phyloP scores from a whole-genome alignment of 202 grass and related monocot genomes.

The Digitaria exilis region DNA sequence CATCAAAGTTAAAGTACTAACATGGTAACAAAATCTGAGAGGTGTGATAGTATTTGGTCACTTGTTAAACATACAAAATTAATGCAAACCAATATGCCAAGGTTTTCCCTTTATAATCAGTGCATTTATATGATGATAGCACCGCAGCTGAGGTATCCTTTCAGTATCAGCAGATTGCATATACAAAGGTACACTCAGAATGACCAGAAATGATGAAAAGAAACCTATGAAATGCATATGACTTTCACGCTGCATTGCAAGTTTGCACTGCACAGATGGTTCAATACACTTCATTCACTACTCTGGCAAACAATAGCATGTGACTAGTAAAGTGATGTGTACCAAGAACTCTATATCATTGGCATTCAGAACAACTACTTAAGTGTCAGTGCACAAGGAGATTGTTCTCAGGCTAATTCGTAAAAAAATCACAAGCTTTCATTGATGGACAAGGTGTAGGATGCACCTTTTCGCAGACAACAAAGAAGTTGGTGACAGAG shows the following conservation, averaged over 20 bases:
- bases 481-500: slow-evolving; percentile 66
- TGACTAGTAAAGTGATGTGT: neutral
- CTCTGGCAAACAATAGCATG: neutral
- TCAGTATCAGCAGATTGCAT: neutral
- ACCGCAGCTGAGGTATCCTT: neutral
- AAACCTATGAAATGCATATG: neutral
- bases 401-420: neutral
- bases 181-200: neutral
- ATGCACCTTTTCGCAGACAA: slow-evolving; percentile 58
- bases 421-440: neutral
- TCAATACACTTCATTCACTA: neutral
- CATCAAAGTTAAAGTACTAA: neutral
- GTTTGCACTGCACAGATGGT: neutral
- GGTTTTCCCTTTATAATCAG: neutral
- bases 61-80: neutral
- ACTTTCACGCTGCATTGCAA: slow-evolving; percentile 1
- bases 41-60: neutral
- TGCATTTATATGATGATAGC: neutral
- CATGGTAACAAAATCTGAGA: neutral
- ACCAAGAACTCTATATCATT: neutral
- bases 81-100: neutral
- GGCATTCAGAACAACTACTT: neutral
- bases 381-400: neutral
- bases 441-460: neutral
- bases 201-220: neutral